Percentiles rank a stretch among this genome's conserved stretches.
phyloP scores from a whole-genome alignment of 805 yeast genomes.

The Cyberlindnera meyerae region DNA sequence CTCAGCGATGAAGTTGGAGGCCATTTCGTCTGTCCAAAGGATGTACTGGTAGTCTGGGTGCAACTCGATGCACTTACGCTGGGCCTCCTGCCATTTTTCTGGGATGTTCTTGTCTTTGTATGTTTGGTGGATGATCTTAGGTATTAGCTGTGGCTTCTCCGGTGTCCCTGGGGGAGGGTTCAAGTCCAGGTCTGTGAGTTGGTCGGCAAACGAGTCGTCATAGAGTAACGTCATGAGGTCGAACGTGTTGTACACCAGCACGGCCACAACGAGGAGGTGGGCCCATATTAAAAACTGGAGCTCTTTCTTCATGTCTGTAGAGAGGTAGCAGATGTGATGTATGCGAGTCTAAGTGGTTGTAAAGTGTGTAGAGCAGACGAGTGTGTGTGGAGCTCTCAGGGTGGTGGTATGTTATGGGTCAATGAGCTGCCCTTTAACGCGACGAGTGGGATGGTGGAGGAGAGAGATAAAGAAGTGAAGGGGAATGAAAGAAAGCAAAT shows the following conservation, averaged over 20 bases:
- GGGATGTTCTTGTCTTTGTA: conserved; percentile 79
- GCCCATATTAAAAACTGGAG: conserved; percentile 54
- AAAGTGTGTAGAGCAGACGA: too few relatives aligned
- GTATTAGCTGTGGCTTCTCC: conserved; percentile 56
- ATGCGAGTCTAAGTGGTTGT: too few relatives aligned
- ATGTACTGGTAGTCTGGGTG: conserved; percentile 88
- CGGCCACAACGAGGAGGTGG: conserved; percentile 39
- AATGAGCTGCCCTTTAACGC: too few relatives aligned
- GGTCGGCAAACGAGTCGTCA: conserved; percentile 66
- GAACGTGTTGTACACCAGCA: conserved; percentile 54
- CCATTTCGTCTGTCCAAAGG: conserved; percentile 85
- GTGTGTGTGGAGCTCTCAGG: too few relatives aligned
- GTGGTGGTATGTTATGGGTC: too few relatives aligned
- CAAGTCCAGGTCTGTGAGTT: conserved; percentile 56
- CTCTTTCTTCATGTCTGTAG: conserved; percentile 55
- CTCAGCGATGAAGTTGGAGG: conserved; percentile 70
- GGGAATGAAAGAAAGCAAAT: too few relatives aligned
- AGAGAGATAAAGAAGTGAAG: too few relatives aligned
- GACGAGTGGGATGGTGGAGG: too few relatives aligned
- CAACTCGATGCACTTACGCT: conserved; percentile 64
- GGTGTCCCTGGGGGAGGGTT: conserved; percentile 44
- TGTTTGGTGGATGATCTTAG: conserved; percentile 91
- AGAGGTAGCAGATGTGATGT: background rate
- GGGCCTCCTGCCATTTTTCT: conserved; percentile 75
- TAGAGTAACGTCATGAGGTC: conserved; percentile 71